phyloP scores from a whole-genome alignment of 768 basidiomycete species.

The Lactarius akahatsu region DNA sequence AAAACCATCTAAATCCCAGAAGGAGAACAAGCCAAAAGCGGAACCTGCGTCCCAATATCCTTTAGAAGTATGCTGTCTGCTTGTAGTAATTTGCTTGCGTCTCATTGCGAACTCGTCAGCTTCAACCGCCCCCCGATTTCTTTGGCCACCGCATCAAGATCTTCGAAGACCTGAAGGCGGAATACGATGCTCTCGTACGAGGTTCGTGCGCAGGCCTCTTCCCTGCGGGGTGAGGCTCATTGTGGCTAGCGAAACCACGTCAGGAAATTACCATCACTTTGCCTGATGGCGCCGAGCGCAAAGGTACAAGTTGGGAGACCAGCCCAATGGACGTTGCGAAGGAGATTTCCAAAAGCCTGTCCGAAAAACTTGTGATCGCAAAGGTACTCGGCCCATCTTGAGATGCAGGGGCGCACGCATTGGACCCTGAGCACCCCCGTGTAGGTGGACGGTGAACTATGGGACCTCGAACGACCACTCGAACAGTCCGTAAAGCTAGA shows the following conservation, averaged over 20 bases:
- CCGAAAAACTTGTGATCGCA: constrained; percentile 89
- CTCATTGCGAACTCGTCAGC: constrained; percentile 41
- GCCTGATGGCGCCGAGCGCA: constrained; percentile 80
- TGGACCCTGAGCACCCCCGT: background rate
- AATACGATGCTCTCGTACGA: constrained; percentile 79
- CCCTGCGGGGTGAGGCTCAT: constrained; percentile 12
- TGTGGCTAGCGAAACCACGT: constrained; percentile 66
- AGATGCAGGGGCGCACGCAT: constrained; percentile 14
- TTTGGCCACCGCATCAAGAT: constrained; percentile 88
- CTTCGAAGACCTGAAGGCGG: constrained; percentile 82
- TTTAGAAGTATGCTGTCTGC: constrained; percentile 51
- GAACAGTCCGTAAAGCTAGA: constrained; percentile 80
- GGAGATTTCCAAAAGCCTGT: constrained; percentile 79
- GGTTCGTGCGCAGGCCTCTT: constrained; percentile 43
- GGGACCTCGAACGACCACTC: constrained; percentile 96
- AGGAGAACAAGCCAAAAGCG: constrained; percentile 46
- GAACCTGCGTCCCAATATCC: constrained; percentile 48
- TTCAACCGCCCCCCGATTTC: constrained; percentile 81
- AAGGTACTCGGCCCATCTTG: constrained; percentile 54
- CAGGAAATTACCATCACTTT: constrained; percentile 82
- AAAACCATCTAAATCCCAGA: constrained; percentile 40
- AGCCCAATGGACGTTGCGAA: constrained; percentile 90
- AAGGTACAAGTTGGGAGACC: constrained; percentile 92
- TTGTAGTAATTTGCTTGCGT: constrained; percentile 2
- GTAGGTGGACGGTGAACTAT: constrained; percentile 81